Conservation (phyloP, 2,329 filamentous ascomycete species). For the Eutypa lata region DNA sequence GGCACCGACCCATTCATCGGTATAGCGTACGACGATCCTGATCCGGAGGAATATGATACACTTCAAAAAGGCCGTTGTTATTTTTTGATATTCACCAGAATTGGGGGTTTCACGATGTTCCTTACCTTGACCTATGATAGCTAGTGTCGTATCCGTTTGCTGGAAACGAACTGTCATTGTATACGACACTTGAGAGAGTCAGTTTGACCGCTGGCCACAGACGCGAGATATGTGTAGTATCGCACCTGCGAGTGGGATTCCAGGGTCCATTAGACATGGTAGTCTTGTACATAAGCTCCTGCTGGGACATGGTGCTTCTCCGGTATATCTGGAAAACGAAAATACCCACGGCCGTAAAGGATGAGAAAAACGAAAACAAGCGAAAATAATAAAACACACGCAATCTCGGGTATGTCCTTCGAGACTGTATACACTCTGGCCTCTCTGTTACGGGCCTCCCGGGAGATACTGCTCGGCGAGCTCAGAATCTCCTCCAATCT, state of each 20-base stretch:
- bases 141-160: conserved; percentile 21
- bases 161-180: conserved; percentile 25
- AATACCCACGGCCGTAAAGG: conserved; percentile 12
- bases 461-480: background rate
- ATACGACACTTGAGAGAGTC: conserved; percentile 28
- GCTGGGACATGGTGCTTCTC: conserved; percentile 20
- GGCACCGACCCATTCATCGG: conserved; percentile 29
- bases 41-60: conserved; percentile 39
- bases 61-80: conserved; percentile 38
- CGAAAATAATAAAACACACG: conserved; percentile 17
- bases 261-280: conserved; percentile 46
- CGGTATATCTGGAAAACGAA: conserved; percentile 11
- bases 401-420: conserved; percentile 10
- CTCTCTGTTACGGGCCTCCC: background rate
- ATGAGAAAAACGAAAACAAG: conserved; percentile 11
- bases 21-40: conserved; percentile 31
- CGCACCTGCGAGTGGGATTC: conserved; percentile 53
- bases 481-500: conserved; percentile 12
- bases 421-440: conserved; percentile 14
- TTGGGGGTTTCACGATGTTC: conserved; percentile 15
- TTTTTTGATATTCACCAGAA: conserved; percentile 18
- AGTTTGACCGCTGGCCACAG: conserved; percentile 19
- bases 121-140: conserved; percentile 32
- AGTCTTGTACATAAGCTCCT: conserved; percentile 46
- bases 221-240: conserved; percentile 21